Conservation (phyloP, 2,329 filamentous ascomycete species). For the Aspergillus caelatus region DNA sequence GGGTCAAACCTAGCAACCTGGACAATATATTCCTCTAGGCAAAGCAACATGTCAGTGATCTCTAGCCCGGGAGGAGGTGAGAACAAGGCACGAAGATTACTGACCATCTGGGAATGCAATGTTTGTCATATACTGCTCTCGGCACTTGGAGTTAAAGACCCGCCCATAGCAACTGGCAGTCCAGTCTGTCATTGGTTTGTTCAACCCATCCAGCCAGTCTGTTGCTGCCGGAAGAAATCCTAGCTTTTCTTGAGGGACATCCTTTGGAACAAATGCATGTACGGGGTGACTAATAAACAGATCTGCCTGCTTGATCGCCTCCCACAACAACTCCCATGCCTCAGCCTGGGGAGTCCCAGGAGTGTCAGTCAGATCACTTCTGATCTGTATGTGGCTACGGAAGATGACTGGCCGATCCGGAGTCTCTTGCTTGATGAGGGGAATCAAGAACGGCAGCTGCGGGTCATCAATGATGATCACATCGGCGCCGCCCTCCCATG, state of each 20-base stretch:
- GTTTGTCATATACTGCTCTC: constrained; percentile 51
- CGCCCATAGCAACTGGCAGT: constrained; percentile 72
- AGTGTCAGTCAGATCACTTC: constrained; percentile 66
- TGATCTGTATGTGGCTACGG: constrained; percentile 77
- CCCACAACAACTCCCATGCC: constrained; percentile 74
- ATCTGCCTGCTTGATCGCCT: constrained; percentile 69
- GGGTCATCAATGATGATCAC: constrained; percentile 77
- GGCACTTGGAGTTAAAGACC: constrained; percentile 65
- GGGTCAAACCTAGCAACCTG: constrained; percentile 80
- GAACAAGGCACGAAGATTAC: neutral
- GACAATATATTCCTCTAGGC: constrained; percentile 66
- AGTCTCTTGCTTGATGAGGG: constrained; percentile 68
- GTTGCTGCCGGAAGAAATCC: constrained; percentile 70
- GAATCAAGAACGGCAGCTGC: constrained; percentile 76
- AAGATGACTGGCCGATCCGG: constrained; percentile 75
- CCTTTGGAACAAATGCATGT: constrained; percentile 68
- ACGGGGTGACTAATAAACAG: constrained; percentile 80
- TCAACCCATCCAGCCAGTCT: constrained; percentile 70
- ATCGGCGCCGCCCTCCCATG: constrained; percentile 70
- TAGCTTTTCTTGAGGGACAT: constrained; percentile 65
- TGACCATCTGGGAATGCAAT: constrained; percentile 29
- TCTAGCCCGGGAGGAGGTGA: no score
- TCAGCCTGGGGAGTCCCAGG: constrained; percentile 67
- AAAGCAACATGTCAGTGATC: no score
- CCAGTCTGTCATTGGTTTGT: constrained; percentile 70